Base-by-base conservation (phyloP, 2,329 filamentous ascomycete genomes). In the Colletotrichum sp. region DNA sequence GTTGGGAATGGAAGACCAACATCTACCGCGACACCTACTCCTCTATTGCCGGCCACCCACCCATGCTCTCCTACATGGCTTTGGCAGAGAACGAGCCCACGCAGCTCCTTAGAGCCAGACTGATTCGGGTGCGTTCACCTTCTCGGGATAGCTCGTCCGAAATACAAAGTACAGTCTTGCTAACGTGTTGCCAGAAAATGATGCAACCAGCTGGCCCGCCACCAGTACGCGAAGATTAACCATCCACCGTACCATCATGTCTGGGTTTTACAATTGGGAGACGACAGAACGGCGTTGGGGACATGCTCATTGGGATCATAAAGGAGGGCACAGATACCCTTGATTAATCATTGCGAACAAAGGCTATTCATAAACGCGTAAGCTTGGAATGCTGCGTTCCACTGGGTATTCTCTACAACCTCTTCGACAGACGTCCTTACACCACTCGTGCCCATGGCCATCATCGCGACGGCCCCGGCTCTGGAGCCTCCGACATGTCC, bases 1-100 rank as follows among this genome's bases (percentile, higher is more conserved):
- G 95, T 85, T 97, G 97, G 93, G 97, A 99, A 87, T 99, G 96
- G 96, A 94, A 94, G 67, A 96, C 95, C 76, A 99, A 99, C 88
- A 96, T 99, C 83, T 92, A 96, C 83, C 96, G 97, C 84, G 97
- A 99, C 88, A 98, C 94, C 26, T 96, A 96, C 83, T 92, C 96
- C 24, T 96, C 93, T 78, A 96, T 98, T 81, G 91, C 97, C 78
- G 97, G 97, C 24, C 97, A 99, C 84, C 95, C 96, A 18, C 94
- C 96, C 9, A 89, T 98, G 76, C 89, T 99, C 18, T 92, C 95
- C 52, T 98, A 98, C 85, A 96, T 98, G 89, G 91, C 95, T 22
- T 92, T 99, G 66, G 96, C 96, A 0, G 92, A 98, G 87, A 97
- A 97, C 64, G 95, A 98, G 84, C 91, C 95, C 8, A 90, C 93